These are phyloP conservation scores for Glycyrrhiza uralensis DNA, from an alignment of 306 rosid species.

Conservation along the genomic window DNA sequence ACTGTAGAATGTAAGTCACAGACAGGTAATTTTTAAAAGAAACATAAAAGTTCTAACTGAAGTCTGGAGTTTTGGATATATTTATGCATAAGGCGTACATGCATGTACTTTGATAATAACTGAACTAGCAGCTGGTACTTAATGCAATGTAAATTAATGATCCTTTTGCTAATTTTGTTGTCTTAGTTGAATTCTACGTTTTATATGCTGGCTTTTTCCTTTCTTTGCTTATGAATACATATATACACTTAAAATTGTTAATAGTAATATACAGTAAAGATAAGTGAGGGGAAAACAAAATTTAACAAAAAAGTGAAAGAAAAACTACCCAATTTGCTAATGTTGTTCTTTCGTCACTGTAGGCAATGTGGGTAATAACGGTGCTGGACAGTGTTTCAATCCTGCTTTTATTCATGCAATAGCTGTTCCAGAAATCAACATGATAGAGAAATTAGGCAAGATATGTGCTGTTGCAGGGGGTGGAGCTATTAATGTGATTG, in stretches of 20 bases:
- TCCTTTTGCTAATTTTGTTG: conserved; percentile 18
- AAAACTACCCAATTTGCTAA: background rate
- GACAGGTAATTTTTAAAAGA: background rate
- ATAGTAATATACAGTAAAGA: background rate
- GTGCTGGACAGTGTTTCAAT: conserved; percentile 64
- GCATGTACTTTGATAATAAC: background rate
- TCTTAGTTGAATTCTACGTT: background rate
- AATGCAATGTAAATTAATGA: background rate
- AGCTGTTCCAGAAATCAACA: conserved; percentile 78
- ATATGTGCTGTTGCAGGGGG: conserved; percentile 86
- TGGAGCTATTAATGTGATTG: conserved; percentile 64
- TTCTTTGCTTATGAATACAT: background rate
- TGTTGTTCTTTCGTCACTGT: conserved; percentile 30
- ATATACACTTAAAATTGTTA: background rate
- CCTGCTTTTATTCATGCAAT: conserved; percentile 87
- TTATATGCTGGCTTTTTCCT: background rate
- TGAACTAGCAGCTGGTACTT: conserved; percentile 1
- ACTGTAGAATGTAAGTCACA: background rate
- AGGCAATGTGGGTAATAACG: conserved; percentile 46
- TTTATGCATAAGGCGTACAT: background rate
- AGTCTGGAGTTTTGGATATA: background rate
- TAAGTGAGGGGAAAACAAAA: background rate
- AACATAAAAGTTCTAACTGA: background rate
- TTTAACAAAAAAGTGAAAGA: background rate
- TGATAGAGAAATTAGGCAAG: conserved; percentile 66